Conservation (phyloP, 2,329 filamentous ascomycete genomes). For the Aspergillus ustus region DNA sequence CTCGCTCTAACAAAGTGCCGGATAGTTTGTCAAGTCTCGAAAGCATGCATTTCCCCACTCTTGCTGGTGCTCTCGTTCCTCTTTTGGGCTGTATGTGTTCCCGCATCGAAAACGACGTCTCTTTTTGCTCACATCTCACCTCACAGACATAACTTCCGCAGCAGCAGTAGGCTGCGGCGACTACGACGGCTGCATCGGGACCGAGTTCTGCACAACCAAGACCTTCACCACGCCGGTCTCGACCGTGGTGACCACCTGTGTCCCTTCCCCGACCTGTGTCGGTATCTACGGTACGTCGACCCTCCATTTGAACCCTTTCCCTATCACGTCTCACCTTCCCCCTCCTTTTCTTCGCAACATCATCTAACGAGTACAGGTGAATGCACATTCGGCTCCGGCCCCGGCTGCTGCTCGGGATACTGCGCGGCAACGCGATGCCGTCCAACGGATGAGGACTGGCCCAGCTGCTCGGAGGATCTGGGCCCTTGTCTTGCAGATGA, state of each 20-base stretch:
- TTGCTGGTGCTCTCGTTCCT: neutral
- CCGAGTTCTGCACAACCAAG: slow-evolving; percentile 13
- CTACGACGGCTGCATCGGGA: slow-evolving; percentile 18
- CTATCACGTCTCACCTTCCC: neutral
- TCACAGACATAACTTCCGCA: neutral
- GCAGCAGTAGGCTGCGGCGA: slow-evolving; percentile 8
- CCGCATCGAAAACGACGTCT: neutral
- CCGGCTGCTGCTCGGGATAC: slow-evolving; percentile 35
- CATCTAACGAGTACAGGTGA: slow-evolving; percentile 8
- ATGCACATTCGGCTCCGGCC: slow-evolving; percentile 25
- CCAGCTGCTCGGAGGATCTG: slow-evolving; percentile 32
- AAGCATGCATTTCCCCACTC: slow-evolving; percentile 2
- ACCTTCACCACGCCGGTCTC: slow-evolving; percentile 19
- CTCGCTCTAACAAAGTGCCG: neutral
- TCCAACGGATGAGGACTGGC: slow-evolving; percentile 34
- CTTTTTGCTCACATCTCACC: neutral
- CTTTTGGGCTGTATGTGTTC: neutral
- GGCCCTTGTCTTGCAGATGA: slow-evolving; percentile 31
- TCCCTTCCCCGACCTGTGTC: slow-evolving; percentile 31
- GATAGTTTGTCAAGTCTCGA: neutral
- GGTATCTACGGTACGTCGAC: slow-evolving; percentile 30
- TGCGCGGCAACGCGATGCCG: slow-evolving; percentile 36
- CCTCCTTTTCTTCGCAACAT: too few relatives aligned
- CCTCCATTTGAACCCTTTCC: neutral
- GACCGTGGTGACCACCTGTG: slow-evolving; percentile 30